Evolutionary conservation across 306 rosid genomes (phyloP), one percentile per base, ranked within the genome.

Genomic region (Prunus mira): DNA sequence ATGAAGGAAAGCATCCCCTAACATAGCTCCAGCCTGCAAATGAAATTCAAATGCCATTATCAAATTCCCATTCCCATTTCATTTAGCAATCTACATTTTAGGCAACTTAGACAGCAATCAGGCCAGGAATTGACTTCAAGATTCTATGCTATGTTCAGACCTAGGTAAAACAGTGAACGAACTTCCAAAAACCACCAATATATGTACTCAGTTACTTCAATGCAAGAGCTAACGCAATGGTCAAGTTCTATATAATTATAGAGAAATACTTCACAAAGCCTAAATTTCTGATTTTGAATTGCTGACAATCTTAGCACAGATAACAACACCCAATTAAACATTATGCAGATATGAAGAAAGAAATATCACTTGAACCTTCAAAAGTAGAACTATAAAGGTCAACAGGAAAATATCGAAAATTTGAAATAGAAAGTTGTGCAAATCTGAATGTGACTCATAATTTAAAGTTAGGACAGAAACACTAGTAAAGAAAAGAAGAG

Each of bases 1-100:
- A 87, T 94, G 98, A 84, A 94, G 97, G 85, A 94, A 94, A 73
- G 98, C 97, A 84, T 94, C 98, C 50, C 98, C 98, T 77, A 94
- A 74, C 98, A 94, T 94, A 57, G 98, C 98, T 52, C 98, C 98
- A 67, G 98, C 98, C 98, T 94, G 93, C 78, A 84, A 45, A 76
- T 34, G 71, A 60, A 14, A 51, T 13, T 45, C 66, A 70, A 6
- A 27, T 46, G 11, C 8, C 5, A 32, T 14, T 18, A 7, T 63
- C 67, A 63, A 28, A 18, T 30, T 30, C 24, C 6, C 13, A 12
- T 63, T 63, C 67, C 20, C 67, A 62, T 62, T 47, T 17, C 46
- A 30, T 17, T 18, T 27, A 30, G 30, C 46, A 63, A 17, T 63
- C 67, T 24, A 25, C 32, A 60, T 12, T 25, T 13, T 60, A 4